A percentile compares a stretch with the other conserved stretches of the same genome.
phyloP scores from a whole-genome alignment of 2,329 filamentous ascomycete species.

The Claviceps sp. region DNA sequence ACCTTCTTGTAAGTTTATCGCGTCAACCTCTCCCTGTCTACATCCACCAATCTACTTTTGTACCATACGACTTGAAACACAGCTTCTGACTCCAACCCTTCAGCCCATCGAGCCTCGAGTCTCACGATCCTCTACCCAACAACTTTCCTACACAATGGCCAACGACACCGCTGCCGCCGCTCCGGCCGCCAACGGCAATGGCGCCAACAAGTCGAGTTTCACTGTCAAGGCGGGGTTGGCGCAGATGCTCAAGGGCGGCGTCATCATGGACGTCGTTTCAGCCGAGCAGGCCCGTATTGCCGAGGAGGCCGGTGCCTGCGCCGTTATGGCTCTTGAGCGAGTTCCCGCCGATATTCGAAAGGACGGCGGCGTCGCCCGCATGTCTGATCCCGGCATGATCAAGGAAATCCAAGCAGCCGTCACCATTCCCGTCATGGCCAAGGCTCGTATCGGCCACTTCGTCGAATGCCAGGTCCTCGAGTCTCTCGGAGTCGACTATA shows the following conservation, averaged over 20 bases:
- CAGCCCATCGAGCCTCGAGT: neutral
- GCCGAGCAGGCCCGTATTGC: conserved; percentile 91
- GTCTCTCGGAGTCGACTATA: conserved; percentile 89
- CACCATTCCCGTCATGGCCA: conserved; percentile 98
- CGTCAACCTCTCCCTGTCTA: too few relatives aligned
- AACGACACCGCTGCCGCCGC: conserved; percentile 20
- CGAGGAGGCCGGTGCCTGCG: conserved; percentile 87
- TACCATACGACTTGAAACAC: too few relatives aligned
- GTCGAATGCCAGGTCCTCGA: conserved; percentile 98
- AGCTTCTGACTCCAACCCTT: too few relatives aligned
- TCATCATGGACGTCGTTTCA: conserved; percentile 98
- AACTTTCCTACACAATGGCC: conserved; percentile 14
- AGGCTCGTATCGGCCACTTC: conserved; percentile 93
- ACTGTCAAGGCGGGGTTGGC: conserved; percentile 89
- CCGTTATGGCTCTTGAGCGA: conserved; percentile 97
- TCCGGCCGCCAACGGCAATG: conserved; percentile 14
- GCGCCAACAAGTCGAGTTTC: conserved; percentile 45
- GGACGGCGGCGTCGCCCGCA: conserved; percentile 86
- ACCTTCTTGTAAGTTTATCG: too few relatives aligned
- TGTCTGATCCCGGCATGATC: conserved; percentile 93
- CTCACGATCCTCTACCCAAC: neutral
- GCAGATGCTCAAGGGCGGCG: conserved; percentile 96
- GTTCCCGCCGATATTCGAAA: conserved; percentile 91
- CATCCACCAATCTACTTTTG: too few relatives aligned
- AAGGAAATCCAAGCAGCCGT: conserved; percentile 88